Base-by-base conservation (phyloP, 2,329 filamentous ascomycete genomes). In the Calonectria honghensis region DNA sequence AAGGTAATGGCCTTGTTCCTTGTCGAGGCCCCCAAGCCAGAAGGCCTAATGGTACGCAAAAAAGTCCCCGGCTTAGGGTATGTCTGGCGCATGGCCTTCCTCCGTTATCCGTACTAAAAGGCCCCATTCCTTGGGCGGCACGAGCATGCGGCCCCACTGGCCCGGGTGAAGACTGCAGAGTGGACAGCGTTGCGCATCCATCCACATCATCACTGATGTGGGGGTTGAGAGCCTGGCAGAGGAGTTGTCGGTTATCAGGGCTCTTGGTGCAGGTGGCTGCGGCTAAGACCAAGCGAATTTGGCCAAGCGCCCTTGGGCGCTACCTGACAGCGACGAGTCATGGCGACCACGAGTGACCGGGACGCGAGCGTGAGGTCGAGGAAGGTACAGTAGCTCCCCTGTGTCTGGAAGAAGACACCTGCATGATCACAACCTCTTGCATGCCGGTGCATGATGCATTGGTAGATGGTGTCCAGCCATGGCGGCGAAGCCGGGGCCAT, bases 401-500 rank as follows among this genome's bases (percentile, higher is more conserved):
- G 77, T 74, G 57, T 74, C 73, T 78, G 48, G 72, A 78, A 71
- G 57, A 74, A 80, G 76, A 72, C 76, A 79, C 76, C 74, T 80
- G 79, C 79, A 81, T 81, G 78, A 80, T 80, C 79, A 81, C 73
- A 76, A 74, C 78, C 75, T 78, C 72, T 57, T 73, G 73, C 78
- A 77, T 73, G 72, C 69, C 71, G 73, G 72, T 66, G 78, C 68
- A 77, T 76, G 78, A 75, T 75, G 69, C 54, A 71, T 76, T 77
- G 77, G 73, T 73, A 75, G 75, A 77, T 79, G 78, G 76, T 78
- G 77, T 65, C 76, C 69, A 78, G 69, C 75, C 74, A 64, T 75
- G 73, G 76, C 74, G 73, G 77, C 74, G 75, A 76, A 70, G 72
- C 75, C 77, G 75, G 77, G 76, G 75, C 76, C 72, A 78, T 73